Percentiles rank a stretch among this genome's conserved stretches.
Conservation (phyloP, 1,284 basidiomycete genomes). For the Ceratobasidium sp. region DNA sequence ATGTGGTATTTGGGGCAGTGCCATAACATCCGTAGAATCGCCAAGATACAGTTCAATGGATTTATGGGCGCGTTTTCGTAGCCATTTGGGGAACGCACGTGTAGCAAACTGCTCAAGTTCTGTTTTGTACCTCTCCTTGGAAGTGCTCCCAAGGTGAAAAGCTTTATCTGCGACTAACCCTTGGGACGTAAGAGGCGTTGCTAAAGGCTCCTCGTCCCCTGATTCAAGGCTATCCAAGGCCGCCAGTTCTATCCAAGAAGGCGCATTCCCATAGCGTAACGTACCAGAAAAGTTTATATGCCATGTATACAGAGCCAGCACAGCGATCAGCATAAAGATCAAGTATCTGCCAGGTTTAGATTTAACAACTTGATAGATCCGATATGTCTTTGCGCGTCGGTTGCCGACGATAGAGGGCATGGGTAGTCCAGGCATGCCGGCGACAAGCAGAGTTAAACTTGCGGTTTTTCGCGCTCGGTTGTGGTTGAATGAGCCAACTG, state of each 20-base stretch:
- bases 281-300: neutral
- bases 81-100: constrained; percentile 46
- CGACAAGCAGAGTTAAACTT: too few species aligned
- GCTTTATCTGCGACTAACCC: constrained; percentile 50
- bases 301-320: neutral
- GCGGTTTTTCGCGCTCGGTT: neutral
- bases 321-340: neutral
- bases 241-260: constrained; percentile 16
- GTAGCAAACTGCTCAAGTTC: constrained; percentile 48
- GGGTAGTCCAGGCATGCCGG: constrained; percentile 15
- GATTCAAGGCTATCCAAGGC: neutral
- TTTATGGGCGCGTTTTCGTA: constrained; percentile 28
- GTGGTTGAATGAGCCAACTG: constrained; percentile 45
- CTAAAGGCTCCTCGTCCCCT: neutral
- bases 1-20: constrained; percentile 20
- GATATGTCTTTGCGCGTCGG: neutral
- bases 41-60: constrained; percentile 44
- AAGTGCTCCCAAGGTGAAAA: constrained; percentile 48
- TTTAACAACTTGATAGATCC: neutral
- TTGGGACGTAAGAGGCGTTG: constrained; percentile 45
- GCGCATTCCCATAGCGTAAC: neutral
- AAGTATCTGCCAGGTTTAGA: constrained; percentile 15
- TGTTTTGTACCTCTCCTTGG: constrained; percentile 39
- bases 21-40: neutral
- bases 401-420: neutral